Evolutionary conservation across 2,329 filamentous ascomycete species (phyloP), one percentile per base, ranked within the genome.

Genomic region (Fusarium sp.): DNA sequence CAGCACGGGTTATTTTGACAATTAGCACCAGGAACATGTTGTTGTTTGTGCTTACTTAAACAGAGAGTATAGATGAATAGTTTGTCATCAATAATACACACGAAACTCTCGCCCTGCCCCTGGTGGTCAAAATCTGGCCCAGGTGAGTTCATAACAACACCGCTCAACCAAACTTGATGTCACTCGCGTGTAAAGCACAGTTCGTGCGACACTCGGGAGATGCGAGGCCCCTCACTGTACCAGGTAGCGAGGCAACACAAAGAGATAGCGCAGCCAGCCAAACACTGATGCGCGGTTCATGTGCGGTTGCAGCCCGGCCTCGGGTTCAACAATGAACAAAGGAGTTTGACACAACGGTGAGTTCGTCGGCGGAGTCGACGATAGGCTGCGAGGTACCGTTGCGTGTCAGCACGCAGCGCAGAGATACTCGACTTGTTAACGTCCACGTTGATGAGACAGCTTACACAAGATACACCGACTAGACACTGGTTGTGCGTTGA

Each of bases 241-340:
- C 62, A 66, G 52, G 45, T 55, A 66, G 57, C 62, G 53, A 66
- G 51, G 62, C 43, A 55, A 53, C 59, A 55, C 57, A 50, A 56
- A 49, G 45, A 52, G 49, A 43, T 45, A 46, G 57, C 34, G 12
- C 47, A 49, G 28, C 44, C 47, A 65, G 61, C 52, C 57, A 65
- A 60, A 48, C 26, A 46, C 39, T 54, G 40, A 28, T 29, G 35
- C 40, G 22, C 40, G 22, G 53, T 55, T 62, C 58, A 41, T 64
- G 48, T 65, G 62, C 56, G 49, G 53, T 55, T 66, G 49, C 62
- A 65, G 61, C 48, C 46, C 58, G 58, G 36, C 38, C 19, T 53
- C 52, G 26, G 48, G 61, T 59, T 45, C 24, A 58, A 65, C 57
- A 65, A 65, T 45, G 57, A 28, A 52, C 47, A 58, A 41, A 62